Evolutionary conservation across 2,329 filamentous ascomycete genomes (phyloP).

Genomic region (Tolypocladium nubicola): DNA sequence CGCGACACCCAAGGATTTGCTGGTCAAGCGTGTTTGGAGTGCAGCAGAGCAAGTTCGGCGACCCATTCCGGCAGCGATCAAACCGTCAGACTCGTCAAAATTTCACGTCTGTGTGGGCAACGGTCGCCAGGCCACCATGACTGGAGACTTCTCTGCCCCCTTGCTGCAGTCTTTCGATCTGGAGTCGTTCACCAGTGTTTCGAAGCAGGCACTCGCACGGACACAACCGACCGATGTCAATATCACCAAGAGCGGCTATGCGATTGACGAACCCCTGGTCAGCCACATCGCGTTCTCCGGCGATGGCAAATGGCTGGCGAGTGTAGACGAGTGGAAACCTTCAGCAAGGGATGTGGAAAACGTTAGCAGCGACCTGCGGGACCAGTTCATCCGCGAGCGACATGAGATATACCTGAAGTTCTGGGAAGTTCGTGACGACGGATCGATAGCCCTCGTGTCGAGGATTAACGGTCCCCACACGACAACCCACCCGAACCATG

Average conservation of each 20-base stretch:
- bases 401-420: slow-evolving; percentile 82
- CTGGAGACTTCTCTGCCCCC: slow-evolving; percentile 41
- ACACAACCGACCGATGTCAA: slow-evolving; percentile 80
- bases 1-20: slow-evolving; percentile 37
- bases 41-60: slow-evolving; percentile 30
- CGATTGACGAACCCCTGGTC: slow-evolving; percentile 68
- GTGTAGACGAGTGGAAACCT: slow-evolving; percentile 83
- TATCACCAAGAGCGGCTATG: slow-evolving; percentile 57
- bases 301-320: slow-evolving; percentile 84
- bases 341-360: slow-evolving; percentile 55
- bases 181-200: slow-evolving; percentile 63
- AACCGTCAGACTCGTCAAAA: slow-evolving; percentile 50
- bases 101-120: slow-evolving; percentile 59
- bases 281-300: slow-evolving; percentile 64
- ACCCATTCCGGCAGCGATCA: slow-evolving; percentile 50
- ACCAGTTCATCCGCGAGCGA: slow-evolving; percentile 37
- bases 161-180: slow-evolving; percentile 79
- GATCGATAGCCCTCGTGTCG: slow-evolving; percentile 65
- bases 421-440: slow-evolving; percentile 58
- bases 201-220: slow-evolving; percentile 79
- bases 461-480: slow-evolving; percentile 77
- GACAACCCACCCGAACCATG: slow-evolving; percentile 39
- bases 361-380: slow-evolving; percentile 21
- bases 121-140: slow-evolving; percentile 44
- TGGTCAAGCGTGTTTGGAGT: slow-evolving; percentile 41